Evolutionary conservation across 169 alveolate species (phyloP).

Genomic region (Ichthyophthirius multifiliis): DNA sequence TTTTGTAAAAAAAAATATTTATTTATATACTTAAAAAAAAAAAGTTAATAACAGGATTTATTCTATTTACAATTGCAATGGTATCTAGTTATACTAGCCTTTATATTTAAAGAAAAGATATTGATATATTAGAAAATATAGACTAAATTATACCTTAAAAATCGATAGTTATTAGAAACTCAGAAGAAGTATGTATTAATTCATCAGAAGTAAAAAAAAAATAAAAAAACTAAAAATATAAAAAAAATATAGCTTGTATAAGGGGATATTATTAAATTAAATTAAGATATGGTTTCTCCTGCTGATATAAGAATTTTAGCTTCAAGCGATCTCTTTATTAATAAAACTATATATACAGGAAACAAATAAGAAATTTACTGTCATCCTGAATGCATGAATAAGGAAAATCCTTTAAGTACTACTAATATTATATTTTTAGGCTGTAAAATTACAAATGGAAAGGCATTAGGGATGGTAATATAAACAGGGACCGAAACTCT

Average conservation of each 20-base stretch:
- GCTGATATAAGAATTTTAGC: slow-evolving; percentile 1
- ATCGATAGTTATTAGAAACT: neutral
- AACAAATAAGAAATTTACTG: neutral
- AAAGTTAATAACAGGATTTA: neutral
- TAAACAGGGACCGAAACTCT: neutral
- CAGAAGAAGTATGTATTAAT: neutral
- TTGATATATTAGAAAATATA: neutral
- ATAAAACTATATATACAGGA: neutral
- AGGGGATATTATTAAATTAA: slow-evolving; percentile 5
- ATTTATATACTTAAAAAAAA: neutral
- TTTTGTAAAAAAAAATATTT: neutral
- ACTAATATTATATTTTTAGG: neutral
- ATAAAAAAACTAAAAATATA: neutral
- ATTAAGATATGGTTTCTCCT: neutral
- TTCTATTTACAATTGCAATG: neutral
- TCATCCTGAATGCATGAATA: neutral
- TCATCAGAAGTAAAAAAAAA: neutral
- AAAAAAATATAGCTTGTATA: neutral
- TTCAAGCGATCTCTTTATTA: neutral
- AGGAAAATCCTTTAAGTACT: neutral
- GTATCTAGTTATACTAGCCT: neutral
- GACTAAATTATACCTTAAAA: neutral
- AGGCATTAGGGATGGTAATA: neutral
- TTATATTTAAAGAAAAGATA: neutral
- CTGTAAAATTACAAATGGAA: neutral